Conservation (phyloP, 441 rosid species). For the Populus hybrid region DNA sequence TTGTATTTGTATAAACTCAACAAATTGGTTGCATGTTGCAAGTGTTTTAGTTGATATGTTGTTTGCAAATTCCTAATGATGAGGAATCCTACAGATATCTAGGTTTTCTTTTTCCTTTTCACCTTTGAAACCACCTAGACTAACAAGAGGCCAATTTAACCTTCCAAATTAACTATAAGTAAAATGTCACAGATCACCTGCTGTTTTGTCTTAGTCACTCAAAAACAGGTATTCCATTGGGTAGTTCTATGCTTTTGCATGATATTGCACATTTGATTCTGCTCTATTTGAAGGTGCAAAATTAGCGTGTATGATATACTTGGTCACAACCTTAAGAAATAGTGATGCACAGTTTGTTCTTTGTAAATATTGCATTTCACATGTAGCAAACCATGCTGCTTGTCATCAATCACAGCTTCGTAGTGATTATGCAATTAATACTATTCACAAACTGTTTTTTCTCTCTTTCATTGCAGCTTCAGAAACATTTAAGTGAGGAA, state of each 20-base stretch:
- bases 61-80: background rate
- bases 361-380: background rate
- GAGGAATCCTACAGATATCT: background rate
- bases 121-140: background rate
- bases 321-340: too few species aligned
- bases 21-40: background rate
- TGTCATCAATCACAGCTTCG: background rate
- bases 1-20: background rate
- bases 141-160: background rate
- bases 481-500: slow-evolving; percentile 69
- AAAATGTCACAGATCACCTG: background rate
- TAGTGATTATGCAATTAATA: background rate
- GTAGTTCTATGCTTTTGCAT: background rate
- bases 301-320: too few species aligned
- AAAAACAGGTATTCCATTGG: too few species aligned
- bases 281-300: too few species aligned
- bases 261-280: background rate
- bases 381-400: background rate
- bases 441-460: slow-evolving; percentile 13
- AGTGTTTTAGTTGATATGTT: background rate
- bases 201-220: too few species aligned
- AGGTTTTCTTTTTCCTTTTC: background rate
- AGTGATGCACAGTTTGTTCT: too few species aligned
- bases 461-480: slow-evolving; percentile 48
- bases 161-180: background rate